These are phyloP conservation scores for Phytophthora multivora DNA, from an alignment of 352 stramenopile species.

Conservation along the genomic window DNA sequence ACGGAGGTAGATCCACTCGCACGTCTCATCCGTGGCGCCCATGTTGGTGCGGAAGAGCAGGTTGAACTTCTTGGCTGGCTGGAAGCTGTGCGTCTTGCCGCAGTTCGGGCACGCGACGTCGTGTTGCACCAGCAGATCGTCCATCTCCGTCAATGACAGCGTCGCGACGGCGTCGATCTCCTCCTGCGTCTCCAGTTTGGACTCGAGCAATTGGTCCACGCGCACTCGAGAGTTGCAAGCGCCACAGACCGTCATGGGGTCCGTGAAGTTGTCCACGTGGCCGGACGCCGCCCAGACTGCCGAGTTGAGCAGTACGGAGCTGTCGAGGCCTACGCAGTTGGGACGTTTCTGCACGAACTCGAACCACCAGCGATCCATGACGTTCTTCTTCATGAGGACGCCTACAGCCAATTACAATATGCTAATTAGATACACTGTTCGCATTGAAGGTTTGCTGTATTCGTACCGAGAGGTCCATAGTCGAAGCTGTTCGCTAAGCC, in stretches of 20 bases:
- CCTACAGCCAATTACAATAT: constrained; percentile 37
- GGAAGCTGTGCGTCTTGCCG: constrained; percentile 51
- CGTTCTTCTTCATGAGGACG: constrained; percentile 97
- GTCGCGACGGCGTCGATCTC: constrained; percentile 55
- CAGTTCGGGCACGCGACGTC: constrained; percentile 67
- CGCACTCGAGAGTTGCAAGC: constrained; percentile 90
- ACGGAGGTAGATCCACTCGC: constrained; percentile 93
- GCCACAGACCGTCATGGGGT: constrained; percentile 97
- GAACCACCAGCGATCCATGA: constrained; percentile 97
- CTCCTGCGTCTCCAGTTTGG: constrained; percentile 45
- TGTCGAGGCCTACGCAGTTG: constrained; percentile 96
- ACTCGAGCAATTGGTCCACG: constrained; percentile 76
- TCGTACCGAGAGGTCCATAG: constrained; percentile 91
- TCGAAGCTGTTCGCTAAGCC: constrained; percentile 98
- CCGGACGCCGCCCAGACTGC: constrained; percentile 95
- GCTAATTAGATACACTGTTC: not conserved
- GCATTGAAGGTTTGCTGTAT: not conserved
- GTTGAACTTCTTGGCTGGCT: constrained; percentile 95
- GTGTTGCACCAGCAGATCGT: constrained; percentile 51
- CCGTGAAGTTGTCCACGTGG: constrained; percentile 97
- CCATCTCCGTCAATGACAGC: constrained; percentile 63
- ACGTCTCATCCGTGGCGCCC: constrained; percentile 90
- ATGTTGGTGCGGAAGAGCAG: constrained; percentile 98
- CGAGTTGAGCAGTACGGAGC: constrained; percentile 95
- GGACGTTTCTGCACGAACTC: constrained; percentile 95